Evolutionary conservation across 2,329 filamentous ascomycete genomes (phyloP).

Genomic region (Phyllosticta citriasiana): DNA sequence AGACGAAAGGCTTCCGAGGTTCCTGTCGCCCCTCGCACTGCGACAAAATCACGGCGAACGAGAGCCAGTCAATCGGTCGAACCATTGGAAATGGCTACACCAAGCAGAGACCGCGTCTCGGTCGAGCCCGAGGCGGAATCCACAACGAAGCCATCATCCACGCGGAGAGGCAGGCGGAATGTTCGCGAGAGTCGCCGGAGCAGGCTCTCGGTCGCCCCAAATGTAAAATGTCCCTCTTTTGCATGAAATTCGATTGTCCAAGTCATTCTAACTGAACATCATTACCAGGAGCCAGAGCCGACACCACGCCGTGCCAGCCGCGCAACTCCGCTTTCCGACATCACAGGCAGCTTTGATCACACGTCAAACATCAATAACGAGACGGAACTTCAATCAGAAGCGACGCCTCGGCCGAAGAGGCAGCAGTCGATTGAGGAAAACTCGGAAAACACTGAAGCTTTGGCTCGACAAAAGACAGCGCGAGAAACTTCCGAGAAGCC

Average conservation of each 20-base stretch:
- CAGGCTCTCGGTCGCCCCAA: constrained; percentile 6
- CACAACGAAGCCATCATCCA: neutral
- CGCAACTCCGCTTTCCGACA: constrained; percentile 7
- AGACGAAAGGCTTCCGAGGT: constrained; percentile 37
- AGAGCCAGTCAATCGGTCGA: constrained; percentile 45
- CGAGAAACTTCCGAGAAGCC: constrained; percentile 47
- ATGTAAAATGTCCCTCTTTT: neutral
- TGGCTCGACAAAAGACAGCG: constrained; percentile 40
- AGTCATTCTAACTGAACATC: neutral
- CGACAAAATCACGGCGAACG: constrained; percentile 34
- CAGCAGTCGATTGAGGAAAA: neutral
- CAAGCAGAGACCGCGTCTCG: constrained; percentile 23
- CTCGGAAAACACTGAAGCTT: constrained; percentile 14
- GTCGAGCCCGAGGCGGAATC: neutral
- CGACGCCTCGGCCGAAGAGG: constrained; percentile 1
- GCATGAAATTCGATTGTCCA: neutral
- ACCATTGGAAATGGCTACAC: constrained; percentile 49
- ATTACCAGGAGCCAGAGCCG: neutral
- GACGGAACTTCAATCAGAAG: neutral
- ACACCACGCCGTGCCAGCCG: neutral
- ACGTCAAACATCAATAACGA: constrained; percentile 3
- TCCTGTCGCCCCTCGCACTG: constrained; percentile 36
- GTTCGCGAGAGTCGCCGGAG: constrained; percentile 8
- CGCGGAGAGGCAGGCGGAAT: constrained; percentile 6
- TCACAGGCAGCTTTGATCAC: constrained; percentile 3